phyloP scores from a whole-genome alignment of 2,329 filamentous ascomycete genomes.

The Elsinoe fawcettii region DNA sequence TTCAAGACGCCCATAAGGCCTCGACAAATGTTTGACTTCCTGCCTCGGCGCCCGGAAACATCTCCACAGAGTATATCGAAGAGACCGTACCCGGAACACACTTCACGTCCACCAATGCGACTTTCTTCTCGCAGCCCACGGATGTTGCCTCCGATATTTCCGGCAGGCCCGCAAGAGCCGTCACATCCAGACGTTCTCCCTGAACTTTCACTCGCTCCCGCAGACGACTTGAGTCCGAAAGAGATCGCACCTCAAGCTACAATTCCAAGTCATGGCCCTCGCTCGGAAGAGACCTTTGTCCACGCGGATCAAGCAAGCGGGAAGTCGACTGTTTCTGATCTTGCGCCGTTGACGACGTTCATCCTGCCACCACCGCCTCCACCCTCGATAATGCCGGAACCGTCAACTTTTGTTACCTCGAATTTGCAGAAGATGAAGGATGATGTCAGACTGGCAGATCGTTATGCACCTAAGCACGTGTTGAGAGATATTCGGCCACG shows the following conservation, averaged over 20 bases:
- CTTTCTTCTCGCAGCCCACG: background rate
- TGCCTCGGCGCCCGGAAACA: background rate
- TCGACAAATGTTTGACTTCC: background rate
- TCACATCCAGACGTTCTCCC: no score
- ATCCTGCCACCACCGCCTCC: background rate
- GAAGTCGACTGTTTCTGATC: background rate
- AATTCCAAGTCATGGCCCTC: no score
- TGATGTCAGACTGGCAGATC: constrained; percentile 21
- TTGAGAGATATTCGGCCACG: constrained; percentile 46
- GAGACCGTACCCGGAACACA: background rate
- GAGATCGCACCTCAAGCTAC: no score
- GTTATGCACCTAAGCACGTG: constrained; percentile 32
- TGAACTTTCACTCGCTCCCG: no score
- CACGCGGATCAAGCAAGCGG: background rate
- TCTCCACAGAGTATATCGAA: background rate
- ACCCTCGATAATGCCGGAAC: background rate
- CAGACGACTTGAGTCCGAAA: no score
- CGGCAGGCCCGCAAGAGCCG: no score
- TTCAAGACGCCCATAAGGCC: constrained; percentile 23
- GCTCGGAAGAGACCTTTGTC: background rate
- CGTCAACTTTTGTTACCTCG: constrained; percentile 21
- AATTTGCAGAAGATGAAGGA: constrained; percentile 26
- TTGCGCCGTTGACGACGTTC: background rate
- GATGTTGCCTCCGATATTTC: background rate
- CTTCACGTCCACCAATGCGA: background rate